Evolutionary conservation across 768 basidiomycete genomes (phyloP), one percentile per base, ranked within the genome.

Genomic region (Leccinum rimulosum): DNA sequence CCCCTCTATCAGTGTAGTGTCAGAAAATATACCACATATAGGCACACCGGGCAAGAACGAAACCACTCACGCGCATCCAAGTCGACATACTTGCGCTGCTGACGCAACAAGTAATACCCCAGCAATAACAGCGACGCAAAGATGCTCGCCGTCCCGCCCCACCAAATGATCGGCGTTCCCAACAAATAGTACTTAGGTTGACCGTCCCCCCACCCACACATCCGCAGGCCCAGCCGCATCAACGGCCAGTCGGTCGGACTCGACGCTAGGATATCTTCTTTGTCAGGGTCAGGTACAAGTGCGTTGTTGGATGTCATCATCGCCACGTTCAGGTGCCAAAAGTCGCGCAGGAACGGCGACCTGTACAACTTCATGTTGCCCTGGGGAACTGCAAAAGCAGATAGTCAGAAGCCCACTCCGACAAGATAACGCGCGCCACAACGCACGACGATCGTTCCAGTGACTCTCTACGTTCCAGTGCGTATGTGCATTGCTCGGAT

Each of bases 221-320:
- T 99, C 19, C 96, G 83, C 69, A 99, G 74, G 25, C 96, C 96
- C 15, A 95, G 81, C 50, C 85, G 85, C 43, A 98, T 78, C 77
- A 91, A 87, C 0, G 96, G 96, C 96, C 97, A 99, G 68, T 98
- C 95, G 40, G 83, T 82, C 0, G 96, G 95, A 65, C 83, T 85
- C 35, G 94, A 96, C 0, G 96, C 97, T 54, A 99, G 85, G 69
- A 98, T 93, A 71, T 99, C 97, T 66, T 96, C 93, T 76, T 98
- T 98, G 80, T 99, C 97, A 0, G 96, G 94, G 68, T 99, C 95
- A 1, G 97, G 97, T 43, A 98, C 73, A 56, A 99, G 87, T 0
- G 97, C 96, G 70, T 99, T 99, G 78, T 99, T 99, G 5, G 97
- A 98, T 0, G 96, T 97, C 93, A 95, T 95, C 97, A 99, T 99